These are phyloP conservation scores for Lactarius pseudohatsudake DNA, from an alignment of 768 basidiomycete genomes.

Conservation along the genomic window DNA sequence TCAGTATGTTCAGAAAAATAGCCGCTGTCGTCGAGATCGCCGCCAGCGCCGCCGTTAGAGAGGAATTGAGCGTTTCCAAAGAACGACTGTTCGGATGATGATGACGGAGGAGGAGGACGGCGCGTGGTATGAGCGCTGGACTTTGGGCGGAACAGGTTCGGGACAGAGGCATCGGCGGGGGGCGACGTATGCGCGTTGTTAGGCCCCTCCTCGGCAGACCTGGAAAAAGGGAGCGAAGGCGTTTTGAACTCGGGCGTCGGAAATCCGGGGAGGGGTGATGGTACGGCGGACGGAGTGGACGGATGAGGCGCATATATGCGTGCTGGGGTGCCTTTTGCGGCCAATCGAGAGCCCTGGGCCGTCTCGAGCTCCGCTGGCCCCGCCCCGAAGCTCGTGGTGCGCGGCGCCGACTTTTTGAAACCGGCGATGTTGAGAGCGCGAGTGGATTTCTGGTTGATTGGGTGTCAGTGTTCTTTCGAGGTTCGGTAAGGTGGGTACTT, in stretches of 20 bases:
- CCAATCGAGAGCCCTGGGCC: neutral
- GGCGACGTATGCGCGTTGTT: neutral
- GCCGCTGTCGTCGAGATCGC: slow-evolving; percentile 21
- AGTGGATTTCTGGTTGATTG: neutral
- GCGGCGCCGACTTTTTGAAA: slow-evolving; percentile 14
- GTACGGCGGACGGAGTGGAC: slow-evolving; percentile 8
- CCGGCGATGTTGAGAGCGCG: slow-evolving; percentile 19
- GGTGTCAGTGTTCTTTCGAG: neutral
- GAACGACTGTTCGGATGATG: neutral
- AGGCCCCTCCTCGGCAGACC: slow-evolving; percentile 5
- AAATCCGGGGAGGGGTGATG: neutral
- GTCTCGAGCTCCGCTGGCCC: neutral
- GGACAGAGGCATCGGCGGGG: neutral
- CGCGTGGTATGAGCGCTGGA: neutral
- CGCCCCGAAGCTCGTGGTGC: neutral
- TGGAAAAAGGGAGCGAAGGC: slow-evolving; percentile 18
- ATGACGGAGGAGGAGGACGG: too few species aligned
- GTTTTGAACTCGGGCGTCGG: slow-evolving; percentile 18
- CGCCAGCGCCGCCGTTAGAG: neutral
- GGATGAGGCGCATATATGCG: slow-evolving; percentile 28
- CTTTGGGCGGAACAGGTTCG: slow-evolving; percentile 7
- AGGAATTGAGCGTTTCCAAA: slow-evolving; percentile 6
- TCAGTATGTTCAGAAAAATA: slow-evolving; percentile 20
- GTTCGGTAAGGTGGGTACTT: neutral
- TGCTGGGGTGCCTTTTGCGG: neutral